Conservation (phyloP, 2,329 filamentous ascomycete species). For the Trichoderma hamatum region DNA sequence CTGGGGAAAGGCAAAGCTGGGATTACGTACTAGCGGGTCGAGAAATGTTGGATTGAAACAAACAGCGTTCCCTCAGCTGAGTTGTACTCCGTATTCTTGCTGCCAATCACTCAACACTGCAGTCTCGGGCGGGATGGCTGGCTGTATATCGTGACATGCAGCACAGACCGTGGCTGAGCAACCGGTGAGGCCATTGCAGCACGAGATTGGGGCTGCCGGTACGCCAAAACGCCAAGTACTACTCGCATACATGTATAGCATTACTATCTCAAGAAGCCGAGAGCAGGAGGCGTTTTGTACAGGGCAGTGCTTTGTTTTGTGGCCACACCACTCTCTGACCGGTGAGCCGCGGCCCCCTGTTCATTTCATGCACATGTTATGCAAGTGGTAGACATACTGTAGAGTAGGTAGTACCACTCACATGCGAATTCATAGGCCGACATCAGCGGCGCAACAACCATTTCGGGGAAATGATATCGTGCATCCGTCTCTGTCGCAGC, state of each 20-base stretch:
- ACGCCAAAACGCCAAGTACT: not conserved
- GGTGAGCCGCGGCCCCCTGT: not conserved
- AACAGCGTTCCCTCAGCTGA: not conserved
- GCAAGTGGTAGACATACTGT: not conserved
- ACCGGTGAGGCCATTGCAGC: slow-evolving; percentile 18
- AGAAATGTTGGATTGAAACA: not conserved
- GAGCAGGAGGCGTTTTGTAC: not conserved
- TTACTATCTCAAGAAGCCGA: not conserved
- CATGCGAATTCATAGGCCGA: not conserved
- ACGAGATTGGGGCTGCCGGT: not conserved
- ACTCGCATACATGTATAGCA: not conserved
- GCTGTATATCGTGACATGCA: slow-evolving; percentile 2
- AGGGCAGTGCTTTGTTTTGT: not conserved
- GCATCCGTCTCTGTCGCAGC: slow-evolving; percentile 5
- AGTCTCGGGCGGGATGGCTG: not conserved
- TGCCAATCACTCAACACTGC: not conserved
- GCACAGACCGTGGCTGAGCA: slow-evolving; percentile 18
- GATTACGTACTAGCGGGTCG: not conserved
- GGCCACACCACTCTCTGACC: not conserved
- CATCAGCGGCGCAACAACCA: slow-evolving; percentile 4
- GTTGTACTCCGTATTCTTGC: not conserved
- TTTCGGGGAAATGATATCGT: not conserved
- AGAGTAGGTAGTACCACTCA: not conserved
- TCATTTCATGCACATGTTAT: not conserved
- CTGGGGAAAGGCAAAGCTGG: not conserved